These are phyloP conservation scores for Akanthomyces dipterigenus DNA, from an alignment of 2,329 filamentous ascomycete genomes.

Conservation along the genomic window DNA sequence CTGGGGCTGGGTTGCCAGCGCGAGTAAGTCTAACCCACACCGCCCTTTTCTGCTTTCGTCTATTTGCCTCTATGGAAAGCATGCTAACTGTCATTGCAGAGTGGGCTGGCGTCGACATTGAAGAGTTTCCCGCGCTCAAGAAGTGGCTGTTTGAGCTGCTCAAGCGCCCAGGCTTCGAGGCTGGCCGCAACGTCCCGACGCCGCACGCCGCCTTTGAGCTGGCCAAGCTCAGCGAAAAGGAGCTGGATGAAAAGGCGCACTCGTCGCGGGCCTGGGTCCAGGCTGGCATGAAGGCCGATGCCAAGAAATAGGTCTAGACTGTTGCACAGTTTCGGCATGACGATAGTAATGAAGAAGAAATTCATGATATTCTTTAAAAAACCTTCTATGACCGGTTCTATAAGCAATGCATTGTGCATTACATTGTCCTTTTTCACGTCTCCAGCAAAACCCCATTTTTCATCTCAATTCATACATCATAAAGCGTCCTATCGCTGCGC, in stretches of 20 bases:
- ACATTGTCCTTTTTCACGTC: background rate
- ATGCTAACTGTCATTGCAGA: constrained; percentile 17
- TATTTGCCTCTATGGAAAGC: too few relatives aligned
- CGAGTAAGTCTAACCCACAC: constrained; percentile 32
- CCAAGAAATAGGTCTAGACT: constrained; percentile 45
- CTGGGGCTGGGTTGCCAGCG: constrained; percentile 67
- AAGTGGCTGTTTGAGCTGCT: constrained; percentile 70
- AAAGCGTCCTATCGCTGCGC: constrained; percentile 6
- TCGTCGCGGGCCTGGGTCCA: constrained; percentile 58
- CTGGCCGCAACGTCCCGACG: constrained; percentile 66
- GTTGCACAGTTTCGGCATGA: too few relatives aligned
- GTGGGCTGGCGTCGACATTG: constrained; percentile 49
- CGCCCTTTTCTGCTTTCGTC: background rate
- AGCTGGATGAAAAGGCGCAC: constrained; percentile 51
- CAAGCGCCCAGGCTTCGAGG: constrained; percentile 64
- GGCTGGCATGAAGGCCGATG: constrained; percentile 61
- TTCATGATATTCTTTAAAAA: background rate
- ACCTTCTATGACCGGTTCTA: background rate
- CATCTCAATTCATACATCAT: background rate
- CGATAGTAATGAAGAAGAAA: background rate
- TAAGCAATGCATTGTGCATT: background rate
- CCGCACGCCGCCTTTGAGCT: constrained; percentile 52
- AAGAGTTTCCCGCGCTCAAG: constrained; percentile 68
- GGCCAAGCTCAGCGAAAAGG: constrained; percentile 35
- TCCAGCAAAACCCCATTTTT: background rate